A percentile compares a stretch with the other conserved stretches of the same genome.
Conservation (phyloP, 306 rosid species). For the Quercus engelmannii region DNA sequence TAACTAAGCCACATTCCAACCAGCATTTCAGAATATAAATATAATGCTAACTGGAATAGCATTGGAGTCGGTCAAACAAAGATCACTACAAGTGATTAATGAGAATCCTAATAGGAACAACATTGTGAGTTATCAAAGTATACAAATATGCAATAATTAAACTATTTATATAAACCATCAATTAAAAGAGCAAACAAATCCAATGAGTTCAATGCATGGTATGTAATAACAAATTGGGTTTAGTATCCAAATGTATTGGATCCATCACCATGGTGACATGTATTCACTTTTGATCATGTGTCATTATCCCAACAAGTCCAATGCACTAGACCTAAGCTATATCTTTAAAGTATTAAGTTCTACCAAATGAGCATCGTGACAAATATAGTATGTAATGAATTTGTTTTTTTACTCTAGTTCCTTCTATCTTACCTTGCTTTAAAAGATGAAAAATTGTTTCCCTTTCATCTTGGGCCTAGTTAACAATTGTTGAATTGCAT, state of each 20-base stretch:
- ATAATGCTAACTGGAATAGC: not conserved
- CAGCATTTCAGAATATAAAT: not conserved
- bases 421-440: too few species aligned
- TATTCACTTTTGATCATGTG: too few species aligned
- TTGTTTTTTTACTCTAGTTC: too few species aligned
- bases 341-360: too few species aligned
- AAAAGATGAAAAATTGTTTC: too few species aligned
- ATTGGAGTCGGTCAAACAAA: not conserved
- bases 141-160: not conserved
- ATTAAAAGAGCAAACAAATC: not conserved
- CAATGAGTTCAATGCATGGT: too few species aligned
- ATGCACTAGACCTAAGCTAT: fast-evolving
- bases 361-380: too few species aligned
- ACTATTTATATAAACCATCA: not conserved
- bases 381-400: too few species aligned
- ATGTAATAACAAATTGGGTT: not conserved
- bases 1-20: not conserved
- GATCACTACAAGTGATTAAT: not conserved
- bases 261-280: fast-evolving
- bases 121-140: not conserved
- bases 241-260: too few species aligned
- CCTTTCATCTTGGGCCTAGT: too few species aligned
- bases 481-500: too few species aligned
- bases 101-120: not conserved
- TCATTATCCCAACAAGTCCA: too few species aligned